Evolutionary conservation across 106 monocot species (phyloP).

Genomic region (Allium cepa): DNA sequence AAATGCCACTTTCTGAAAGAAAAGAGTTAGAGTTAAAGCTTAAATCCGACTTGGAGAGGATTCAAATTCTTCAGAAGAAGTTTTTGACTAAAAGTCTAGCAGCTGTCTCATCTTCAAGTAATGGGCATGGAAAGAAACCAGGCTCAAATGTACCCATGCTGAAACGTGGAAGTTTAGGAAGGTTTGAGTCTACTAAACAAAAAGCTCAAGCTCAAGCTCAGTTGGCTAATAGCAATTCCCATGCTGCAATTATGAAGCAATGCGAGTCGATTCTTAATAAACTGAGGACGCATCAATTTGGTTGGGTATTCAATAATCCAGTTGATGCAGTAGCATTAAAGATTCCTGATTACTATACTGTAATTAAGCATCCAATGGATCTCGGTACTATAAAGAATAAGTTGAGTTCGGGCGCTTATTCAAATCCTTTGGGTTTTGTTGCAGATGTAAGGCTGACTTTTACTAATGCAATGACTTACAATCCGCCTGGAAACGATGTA

Average conservation of each 20-base stretch:
- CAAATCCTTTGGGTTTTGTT: slow-evolving; percentile 51
- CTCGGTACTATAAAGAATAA: slow-evolving; percentile 78
- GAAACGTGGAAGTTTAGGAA: slow-evolving; percentile 37
- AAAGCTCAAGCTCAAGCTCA: slow-evolving; percentile 3
- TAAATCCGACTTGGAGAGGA: slow-evolving; percentile 38
- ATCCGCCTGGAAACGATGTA: slow-evolving; percentile 70
- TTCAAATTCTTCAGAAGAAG: slow-evolving; percentile 49
- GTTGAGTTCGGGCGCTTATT: slow-evolving; percentile 50
- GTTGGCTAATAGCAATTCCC: slow-evolving; percentile 1
- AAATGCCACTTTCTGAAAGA: slow-evolving; percentile 42
- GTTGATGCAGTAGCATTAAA: slow-evolving; percentile 74
- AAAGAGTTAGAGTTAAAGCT: slow-evolving; percentile 32
- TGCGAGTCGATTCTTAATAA: slow-evolving; percentile 63
- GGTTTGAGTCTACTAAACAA: slow-evolving; percentile 40
- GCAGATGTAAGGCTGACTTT: slow-evolving; percentile 95
- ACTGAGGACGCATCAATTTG: slow-evolving; percentile 52
- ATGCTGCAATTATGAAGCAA: slow-evolving; percentile 52
- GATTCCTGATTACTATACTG: slow-evolving; percentile 74
- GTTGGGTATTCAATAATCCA: slow-evolving; percentile 61
- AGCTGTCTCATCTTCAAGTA: slow-evolving; percentile 21
- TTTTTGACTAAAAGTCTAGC: slow-evolving; percentile 7
- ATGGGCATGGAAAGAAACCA: slow-evolving; percentile 16
- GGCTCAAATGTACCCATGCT: slow-evolving; percentile 4
- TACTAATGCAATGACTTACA: slow-evolving; percentile 88
- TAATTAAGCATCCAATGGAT: slow-evolving; percentile 96